These are phyloP conservation scores for Metarhizium robertsii DNA, from an alignment of 2,329 filamentous ascomycete genomes.

Conservation along the genomic window DNA sequence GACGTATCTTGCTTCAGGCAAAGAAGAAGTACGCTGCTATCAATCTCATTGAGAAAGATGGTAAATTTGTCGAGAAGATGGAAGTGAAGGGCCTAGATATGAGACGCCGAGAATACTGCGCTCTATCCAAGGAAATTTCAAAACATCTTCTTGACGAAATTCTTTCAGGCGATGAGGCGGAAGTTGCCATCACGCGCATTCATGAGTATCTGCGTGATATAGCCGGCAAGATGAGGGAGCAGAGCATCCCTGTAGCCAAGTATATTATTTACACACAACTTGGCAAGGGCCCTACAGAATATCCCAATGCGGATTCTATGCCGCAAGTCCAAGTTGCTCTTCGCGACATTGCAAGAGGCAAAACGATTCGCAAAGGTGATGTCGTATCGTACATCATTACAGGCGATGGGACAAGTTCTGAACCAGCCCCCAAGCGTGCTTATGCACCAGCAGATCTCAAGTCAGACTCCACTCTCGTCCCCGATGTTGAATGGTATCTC, in stretches of 20 bases:
- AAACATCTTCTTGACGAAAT: conserved; percentile 86
- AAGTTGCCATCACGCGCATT: conserved; percentile 78
- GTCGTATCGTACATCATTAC: conserved; percentile 96
- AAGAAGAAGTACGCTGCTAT: conserved; percentile 99
- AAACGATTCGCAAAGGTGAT: conserved; percentile 82
- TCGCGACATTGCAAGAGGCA: conserved; percentile 77
- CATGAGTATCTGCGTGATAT: conserved; percentile 88
- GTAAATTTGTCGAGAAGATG: conserved; percentile 86
- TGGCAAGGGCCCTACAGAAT: conserved; percentile 86
- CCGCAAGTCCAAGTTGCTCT: conserved; percentile 94
- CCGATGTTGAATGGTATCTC: conserved; percentile 96
- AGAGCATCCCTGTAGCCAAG: conserved; percentile 65
- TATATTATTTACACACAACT: conserved; percentile 98
- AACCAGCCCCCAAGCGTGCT: conserved; percentile 77
- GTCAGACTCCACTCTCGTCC: conserved; percentile 61
- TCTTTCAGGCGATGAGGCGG: conserved; percentile 84
- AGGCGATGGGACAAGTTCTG: conserved; percentile 54
- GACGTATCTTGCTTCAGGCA: conserved; percentile 83
- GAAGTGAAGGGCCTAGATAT: conserved; percentile 98
- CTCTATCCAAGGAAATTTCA: conserved; percentile 89
- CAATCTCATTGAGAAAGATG: conserved; percentile 81
- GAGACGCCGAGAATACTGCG: conserved; percentile 94
- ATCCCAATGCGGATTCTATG: conserved; percentile 91
- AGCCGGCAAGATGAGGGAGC: conserved; percentile 77
- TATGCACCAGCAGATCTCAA: conserved; percentile 80